Conservation (phyloP, 129 eudicot genomes). For the Lactuca saligna region DNA sequence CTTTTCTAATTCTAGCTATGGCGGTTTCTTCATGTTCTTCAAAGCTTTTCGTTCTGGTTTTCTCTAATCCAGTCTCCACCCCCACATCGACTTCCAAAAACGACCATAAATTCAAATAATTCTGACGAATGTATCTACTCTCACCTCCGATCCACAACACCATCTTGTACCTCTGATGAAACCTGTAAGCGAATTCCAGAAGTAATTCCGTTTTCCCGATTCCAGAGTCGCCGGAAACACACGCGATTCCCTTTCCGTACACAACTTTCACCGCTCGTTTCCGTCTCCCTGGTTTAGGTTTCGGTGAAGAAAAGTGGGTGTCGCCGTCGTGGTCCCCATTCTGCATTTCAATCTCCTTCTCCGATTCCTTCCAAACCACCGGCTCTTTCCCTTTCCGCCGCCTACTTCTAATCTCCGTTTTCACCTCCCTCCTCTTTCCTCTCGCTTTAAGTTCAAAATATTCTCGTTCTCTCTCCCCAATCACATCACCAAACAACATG, state of each 20-base stretch:
- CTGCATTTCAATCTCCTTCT: conserved; percentile 95
- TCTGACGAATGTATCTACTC: conserved; percentile 89
- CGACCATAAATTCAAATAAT: conserved; percentile 84
- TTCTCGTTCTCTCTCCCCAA: conserved; percentile 78
- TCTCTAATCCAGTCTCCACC: conserved; percentile 61
- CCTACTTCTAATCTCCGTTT: conserved; percentile 42
- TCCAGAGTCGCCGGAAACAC: conserved; percentile 90
- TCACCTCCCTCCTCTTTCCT: conserved; percentile 51
- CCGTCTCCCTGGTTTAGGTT: conserved; percentile 55
- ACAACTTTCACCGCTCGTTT: conserved; percentile 64
- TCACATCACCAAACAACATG: conserved; percentile 90
- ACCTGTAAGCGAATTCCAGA: conserved; percentile 85
- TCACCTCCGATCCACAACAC: conserved; percentile 98
- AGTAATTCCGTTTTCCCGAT: conserved; percentile 95
- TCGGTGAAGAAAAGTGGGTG: conserved; percentile 24
- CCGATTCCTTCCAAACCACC: conserved; percentile 89
- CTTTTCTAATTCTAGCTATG: conserved; percentile 76
- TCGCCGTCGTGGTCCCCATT: conserved; percentile 20
- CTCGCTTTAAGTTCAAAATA: conserved; percentile 85
- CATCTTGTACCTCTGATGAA: conserved; percentile 94
- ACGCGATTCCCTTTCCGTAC: conserved; percentile 91
- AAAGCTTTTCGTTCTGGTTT: conserved; percentile 77
- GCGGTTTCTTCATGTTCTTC: conserved; percentile 98
- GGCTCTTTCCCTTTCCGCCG: conserved; percentile 90
- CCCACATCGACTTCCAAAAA: conserved; percentile 87